Evolutionary conservation across 2,329 filamentous ascomycete species (phyloP).

Genomic region (Xenoacremonium recifei): DNA sequence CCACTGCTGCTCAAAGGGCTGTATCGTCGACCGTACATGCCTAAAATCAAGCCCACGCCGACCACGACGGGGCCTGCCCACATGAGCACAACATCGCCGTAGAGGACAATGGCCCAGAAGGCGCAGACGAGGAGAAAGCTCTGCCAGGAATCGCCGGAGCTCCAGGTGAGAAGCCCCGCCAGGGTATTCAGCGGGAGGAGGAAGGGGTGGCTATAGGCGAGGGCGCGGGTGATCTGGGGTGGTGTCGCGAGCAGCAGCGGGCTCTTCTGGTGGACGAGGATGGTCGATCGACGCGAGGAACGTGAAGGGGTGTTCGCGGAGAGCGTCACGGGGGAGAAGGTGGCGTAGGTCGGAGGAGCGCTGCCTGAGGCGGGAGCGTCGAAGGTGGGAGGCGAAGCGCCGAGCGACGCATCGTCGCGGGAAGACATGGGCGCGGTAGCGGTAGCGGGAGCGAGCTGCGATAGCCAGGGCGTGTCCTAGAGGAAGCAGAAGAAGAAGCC

Average conservation of each 20-base stretch:
- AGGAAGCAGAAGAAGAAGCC: conserved; percentile 8
- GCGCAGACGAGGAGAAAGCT: conserved; percentile 83
- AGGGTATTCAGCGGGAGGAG: conserved; percentile 84
- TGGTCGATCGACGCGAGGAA: conserved; percentile 74
- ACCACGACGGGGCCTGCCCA: conserved; percentile 81
- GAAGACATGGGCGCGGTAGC: conserved; percentile 39
- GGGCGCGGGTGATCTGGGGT: conserved; percentile 87
- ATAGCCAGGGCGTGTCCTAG: conserved; percentile 50
- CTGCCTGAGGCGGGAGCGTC: conserved; percentile 34
- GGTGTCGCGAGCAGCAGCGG: conserved; percentile 90
- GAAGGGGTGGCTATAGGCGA: conserved; percentile 96
- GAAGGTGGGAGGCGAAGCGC: conserved; percentile 32
- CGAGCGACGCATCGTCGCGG: conserved; percentile 35
- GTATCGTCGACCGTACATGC: conserved; percentile 90
- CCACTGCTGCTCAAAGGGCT: conserved; percentile 86
- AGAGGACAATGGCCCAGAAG: conserved; percentile 86
- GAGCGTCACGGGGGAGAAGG: conserved; percentile 83
- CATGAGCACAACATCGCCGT: conserved; percentile 79
- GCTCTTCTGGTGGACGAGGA: conserved; percentile 95
- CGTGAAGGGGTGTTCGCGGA: conserved; percentile 62
- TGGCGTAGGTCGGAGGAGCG: conserved; percentile 72
- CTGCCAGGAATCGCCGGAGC: conserved; percentile 90
- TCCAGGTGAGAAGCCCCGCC: conserved; percentile 88
- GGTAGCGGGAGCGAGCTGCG: conserved; percentile 44
- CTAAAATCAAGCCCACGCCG: conserved; percentile 75